Conservation (phyloP, 208 protist species). For the Borovskyia barvae region DNA sequence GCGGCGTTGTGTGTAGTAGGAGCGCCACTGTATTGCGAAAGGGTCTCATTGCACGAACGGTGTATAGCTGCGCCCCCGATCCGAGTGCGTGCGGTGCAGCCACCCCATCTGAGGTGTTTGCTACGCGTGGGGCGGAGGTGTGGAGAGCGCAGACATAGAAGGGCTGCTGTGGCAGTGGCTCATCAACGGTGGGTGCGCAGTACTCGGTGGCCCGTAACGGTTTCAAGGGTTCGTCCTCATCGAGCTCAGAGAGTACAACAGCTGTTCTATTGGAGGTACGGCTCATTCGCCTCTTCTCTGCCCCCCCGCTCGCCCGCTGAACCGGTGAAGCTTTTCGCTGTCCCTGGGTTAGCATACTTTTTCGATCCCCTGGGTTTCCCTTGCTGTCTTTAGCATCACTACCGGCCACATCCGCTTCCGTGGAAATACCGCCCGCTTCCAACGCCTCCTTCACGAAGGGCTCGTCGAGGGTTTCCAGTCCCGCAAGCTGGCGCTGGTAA, state of each 20-base stretch:
- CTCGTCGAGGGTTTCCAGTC: conserved; percentile 9
- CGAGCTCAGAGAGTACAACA: background rate
- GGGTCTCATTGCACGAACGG: conserved; percentile 51
- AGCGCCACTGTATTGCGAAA: conserved; percentile 78
- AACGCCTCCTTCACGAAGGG: conserved; percentile 3
- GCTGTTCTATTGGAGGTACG: background rate
- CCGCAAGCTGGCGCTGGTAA: conserved; percentile 30
- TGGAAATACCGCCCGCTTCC: too few species aligned
- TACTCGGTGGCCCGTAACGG: conserved; percentile 19
- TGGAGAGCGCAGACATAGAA: conserved; percentile 32
- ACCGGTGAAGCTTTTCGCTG: background rate
- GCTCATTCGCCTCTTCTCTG: conserved; percentile 1
- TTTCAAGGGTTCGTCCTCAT: background rate
- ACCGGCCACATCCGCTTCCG: background rate
- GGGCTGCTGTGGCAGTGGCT: conserved; percentile 15
- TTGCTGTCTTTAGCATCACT: background rate
- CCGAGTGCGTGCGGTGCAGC: background rate
- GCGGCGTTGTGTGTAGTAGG: conserved; percentile 59
- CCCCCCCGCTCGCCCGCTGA: too few species aligned
- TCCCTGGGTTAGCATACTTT: background rate
- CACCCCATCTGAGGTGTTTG: background rate
- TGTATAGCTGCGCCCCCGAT: conserved; percentile 49
- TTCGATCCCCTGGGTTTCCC: background rate
- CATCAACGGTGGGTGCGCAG: conserved; percentile 20
- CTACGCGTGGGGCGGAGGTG: background rate